Conservation (phyloP, 345 rosid species). For the Salix koriyanagi region DNA sequence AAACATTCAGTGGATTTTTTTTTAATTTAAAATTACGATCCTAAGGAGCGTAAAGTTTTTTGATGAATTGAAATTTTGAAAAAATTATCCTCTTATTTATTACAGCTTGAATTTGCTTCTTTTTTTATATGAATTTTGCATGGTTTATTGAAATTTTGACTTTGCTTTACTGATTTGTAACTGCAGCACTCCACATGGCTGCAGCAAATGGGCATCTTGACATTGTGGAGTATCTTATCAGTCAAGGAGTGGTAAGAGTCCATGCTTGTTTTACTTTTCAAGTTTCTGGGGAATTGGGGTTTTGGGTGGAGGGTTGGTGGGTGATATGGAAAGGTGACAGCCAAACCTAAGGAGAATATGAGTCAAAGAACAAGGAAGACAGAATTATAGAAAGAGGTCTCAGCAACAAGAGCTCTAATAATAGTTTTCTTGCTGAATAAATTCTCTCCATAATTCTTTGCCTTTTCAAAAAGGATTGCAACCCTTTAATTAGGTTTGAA, state of each 20-base stretch:
- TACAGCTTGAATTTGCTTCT: background rate
- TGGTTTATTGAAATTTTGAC: background rate
- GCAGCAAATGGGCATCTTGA: constrained; percentile 77
- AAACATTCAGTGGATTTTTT: no score
- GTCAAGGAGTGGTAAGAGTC: constrained; percentile 60
- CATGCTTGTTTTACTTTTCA: background rate
- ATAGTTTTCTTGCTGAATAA: no score
- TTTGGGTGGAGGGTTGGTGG: background rate
- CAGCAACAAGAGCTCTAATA: no score
- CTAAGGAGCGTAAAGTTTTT: background rate
- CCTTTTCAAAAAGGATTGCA: no score
- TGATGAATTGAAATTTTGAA: background rate
- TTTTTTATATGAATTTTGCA: background rate
- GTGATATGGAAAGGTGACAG: no score
- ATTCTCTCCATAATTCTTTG: no score
- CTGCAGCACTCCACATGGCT: constrained; percentile 91
- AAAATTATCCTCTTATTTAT: background rate
- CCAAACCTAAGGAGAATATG: no score
- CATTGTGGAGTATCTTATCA: constrained; percentile 68
- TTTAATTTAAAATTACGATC: background rate
- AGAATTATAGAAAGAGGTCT: no score
- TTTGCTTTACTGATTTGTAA: background rate
- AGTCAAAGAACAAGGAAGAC: no score
- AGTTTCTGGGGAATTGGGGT: background rate
- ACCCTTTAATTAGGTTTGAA: background rate